These are phyloP conservation scores for Fusarium veterinarium DNA, from an alignment of 2,329 filamentous ascomycete genomes.

Conservation along the genomic window DNA sequence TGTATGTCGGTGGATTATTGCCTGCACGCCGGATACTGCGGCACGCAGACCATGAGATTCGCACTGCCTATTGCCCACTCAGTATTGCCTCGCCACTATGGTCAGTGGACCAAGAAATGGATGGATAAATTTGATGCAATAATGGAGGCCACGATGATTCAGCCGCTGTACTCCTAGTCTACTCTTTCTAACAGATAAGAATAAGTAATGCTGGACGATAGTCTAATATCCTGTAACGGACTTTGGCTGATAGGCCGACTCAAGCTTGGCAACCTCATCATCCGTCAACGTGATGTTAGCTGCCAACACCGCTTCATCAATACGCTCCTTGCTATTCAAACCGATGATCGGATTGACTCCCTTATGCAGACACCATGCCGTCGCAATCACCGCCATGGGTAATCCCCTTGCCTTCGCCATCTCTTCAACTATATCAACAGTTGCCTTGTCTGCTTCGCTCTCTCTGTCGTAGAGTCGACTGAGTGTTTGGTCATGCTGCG, in stretches of 20 bases:
- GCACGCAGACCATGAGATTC: background rate
- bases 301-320: background rate
- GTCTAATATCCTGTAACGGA: background rate
- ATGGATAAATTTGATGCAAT: background rate
- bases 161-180: background rate
- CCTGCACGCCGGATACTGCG: background rate
- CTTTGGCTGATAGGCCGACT: background rate
- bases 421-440: background rate
- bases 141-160: background rate
- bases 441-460: background rate
- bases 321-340: background rate
- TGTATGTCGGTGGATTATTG: background rate
- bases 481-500: background rate
- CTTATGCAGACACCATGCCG: background rate
- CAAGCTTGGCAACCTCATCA: background rate
- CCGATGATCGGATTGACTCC: background rate
- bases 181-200: too few relatives aligned
- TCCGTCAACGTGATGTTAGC: background rate
- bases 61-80: background rate
- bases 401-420: background rate
- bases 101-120: background rate
- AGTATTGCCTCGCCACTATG: accelerated
- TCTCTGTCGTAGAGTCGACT: background rate
- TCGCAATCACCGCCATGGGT: background rate
- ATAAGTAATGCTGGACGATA: too few relatives aligned